Conservation (phyloP, 164 flowering plant species). For the Warburgia ugandensis region DNA sequence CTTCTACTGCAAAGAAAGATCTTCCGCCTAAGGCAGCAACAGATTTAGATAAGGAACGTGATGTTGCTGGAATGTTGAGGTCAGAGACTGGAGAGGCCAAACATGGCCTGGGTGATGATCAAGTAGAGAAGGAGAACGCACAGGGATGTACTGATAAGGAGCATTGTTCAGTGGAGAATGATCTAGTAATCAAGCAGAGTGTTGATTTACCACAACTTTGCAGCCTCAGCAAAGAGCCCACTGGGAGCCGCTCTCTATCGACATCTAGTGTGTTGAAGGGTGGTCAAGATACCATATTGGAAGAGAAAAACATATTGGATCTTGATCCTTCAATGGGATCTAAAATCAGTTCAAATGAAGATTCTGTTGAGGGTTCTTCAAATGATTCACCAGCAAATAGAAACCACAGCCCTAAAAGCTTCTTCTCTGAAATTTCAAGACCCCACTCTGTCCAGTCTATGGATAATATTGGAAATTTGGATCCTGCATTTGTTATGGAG, state of each 20-base stretch:
- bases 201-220: slow-evolving; percentile 40
- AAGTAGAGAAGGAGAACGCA: slow-evolving; percentile 16
- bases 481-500: slow-evolving; percentile 15
- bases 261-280: slow-evolving; percentile 23
- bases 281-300: slow-evolving; percentile 18
- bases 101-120: slow-evolving; percentile 18
- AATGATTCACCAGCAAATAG: slow-evolving; percentile 20
- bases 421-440: slow-evolving; percentile 18
- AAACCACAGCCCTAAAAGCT: slow-evolving; percentile 11
- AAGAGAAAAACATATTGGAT: slow-evolving; percentile 10
- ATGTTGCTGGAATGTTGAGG: slow-evolving; percentile 19
- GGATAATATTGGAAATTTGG: slow-evolving; percentile 24
- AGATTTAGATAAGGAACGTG: slow-evolving; percentile 27
- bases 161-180: slow-evolving; percentile 18
- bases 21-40: slow-evolving; percentile 16
- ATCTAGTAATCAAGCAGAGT: slow-evolving; percentile 15
- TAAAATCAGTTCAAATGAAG: background rate
- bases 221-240: slow-evolving; percentile 49
- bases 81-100: slow-evolving; percentile 24
- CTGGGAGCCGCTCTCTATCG: slow-evolving; percentile 51
- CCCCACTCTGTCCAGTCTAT: slow-evolving; percentile 16
- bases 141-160: slow-evolving; percentile 15
- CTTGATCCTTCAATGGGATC: slow-evolving; percentile 3
- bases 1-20: slow-evolving; percentile 27
- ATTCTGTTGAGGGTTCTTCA: slow-evolving; percentile 19